phyloP scores from a whole-genome alignment of 169 alveolate genomes.

The Condylostoma magnum region DNA sequence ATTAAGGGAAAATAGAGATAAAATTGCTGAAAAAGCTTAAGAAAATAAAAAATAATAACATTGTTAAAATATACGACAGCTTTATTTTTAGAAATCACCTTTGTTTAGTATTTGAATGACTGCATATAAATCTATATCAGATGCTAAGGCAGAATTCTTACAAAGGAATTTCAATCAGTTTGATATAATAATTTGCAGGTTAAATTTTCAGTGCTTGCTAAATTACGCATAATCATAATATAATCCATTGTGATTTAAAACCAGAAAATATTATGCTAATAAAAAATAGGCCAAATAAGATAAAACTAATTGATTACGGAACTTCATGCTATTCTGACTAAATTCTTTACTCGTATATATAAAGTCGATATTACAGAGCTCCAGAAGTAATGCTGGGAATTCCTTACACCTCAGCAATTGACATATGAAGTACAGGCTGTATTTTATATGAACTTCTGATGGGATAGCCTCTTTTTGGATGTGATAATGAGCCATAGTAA shows the following conservation, averaged over 20 bases:
- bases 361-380: constrained; percentile 70
- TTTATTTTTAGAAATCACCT: constrained; percentile 76
- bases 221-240: too few relatives aligned
- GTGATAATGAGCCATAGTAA: constrained; percentile 22
- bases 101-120: constrained; percentile 76
- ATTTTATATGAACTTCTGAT: constrained; percentile 53
- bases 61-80: constrained; percentile 63
- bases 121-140: constrained; percentile 75
- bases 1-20: constrained; percentile 42
- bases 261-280: constrained; percentile 62
- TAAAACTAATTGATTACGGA: constrained; percentile 70
- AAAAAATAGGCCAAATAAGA: constrained; percentile 39
- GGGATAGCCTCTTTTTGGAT: constrained; percentile 61
- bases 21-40: too few relatives aligned
- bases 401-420: constrained; percentile 50
- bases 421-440: constrained; percentile 60
- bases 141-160: constrained; percentile 62
- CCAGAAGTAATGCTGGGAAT: constrained; percentile 68
- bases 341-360: constrained; percentile 54
- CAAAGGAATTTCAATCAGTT: constrained; percentile 73
- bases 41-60: constrained; percentile 38
- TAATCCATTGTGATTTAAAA: constrained; percentile 53
- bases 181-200: too few relatives aligned
- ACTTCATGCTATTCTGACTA: constrained; percentile 56
- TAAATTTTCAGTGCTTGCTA: too few relatives aligned